phyloP scores from a whole-genome alignment of 2,329 filamentous ascomycete species.

The Botrytis squamosa region DNA sequence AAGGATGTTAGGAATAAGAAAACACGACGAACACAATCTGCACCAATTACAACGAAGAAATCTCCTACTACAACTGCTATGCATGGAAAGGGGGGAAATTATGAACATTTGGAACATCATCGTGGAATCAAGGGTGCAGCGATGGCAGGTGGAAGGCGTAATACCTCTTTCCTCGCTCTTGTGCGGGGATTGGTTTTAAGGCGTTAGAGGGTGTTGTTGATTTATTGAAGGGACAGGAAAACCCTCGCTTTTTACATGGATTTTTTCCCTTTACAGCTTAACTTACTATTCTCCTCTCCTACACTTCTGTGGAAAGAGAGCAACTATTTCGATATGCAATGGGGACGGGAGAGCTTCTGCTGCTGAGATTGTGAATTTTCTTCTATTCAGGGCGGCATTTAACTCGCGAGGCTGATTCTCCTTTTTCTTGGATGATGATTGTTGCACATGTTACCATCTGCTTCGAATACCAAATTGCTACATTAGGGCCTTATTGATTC shows the following conservation, averaged over 20 bases:
- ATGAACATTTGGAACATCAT: slow-evolving; percentile 17
- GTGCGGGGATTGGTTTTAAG: slow-evolving; percentile 21
- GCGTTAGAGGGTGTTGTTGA: slow-evolving; percentile 22
- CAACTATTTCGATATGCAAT: slow-evolving; percentile 11
- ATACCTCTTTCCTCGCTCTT: slow-evolving; percentile 21
- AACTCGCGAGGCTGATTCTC: not conserved
- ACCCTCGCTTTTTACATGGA: slow-evolving; percentile 17
- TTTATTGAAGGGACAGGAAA: slow-evolving; percentile 13
- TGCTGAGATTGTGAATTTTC: not conserved
- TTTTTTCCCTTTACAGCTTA: slow-evolving; percentile 8
- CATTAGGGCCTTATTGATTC: slow-evolving; percentile 6
- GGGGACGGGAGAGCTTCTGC: not conserved
- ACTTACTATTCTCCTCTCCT: slow-evolving; percentile 15
- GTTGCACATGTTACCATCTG: not conserved
- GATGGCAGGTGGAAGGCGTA: slow-evolving; percentile 13
- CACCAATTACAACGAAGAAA: slow-evolving; percentile 13
- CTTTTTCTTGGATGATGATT: slow-evolving; percentile 2
- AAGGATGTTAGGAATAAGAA: slow-evolving; percentile 20
- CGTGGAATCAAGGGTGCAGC: slow-evolving; percentile 10
- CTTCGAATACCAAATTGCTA: slow-evolving; percentile 7
- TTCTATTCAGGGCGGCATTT: not conserved
- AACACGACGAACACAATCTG: slow-evolving; percentile 18
- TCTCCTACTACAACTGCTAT: slow-evolving; percentile 15
- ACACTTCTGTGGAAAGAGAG: not conserved
- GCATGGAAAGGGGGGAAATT: slow-evolving; percentile 15